phyloP scores from a whole-genome alignment of 345 rosid species.

The Salix koriyanagi region DNA sequence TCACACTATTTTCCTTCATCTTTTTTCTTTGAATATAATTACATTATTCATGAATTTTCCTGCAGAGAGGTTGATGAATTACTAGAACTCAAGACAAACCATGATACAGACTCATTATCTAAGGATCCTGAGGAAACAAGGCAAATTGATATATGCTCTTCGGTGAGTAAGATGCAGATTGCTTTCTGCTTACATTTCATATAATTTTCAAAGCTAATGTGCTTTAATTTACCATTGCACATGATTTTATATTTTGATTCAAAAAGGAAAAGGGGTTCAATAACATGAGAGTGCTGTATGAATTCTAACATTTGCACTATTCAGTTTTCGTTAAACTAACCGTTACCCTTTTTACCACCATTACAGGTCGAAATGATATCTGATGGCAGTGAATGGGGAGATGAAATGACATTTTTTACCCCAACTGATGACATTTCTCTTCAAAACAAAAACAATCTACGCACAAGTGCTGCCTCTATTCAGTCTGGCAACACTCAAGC shows the following conservation, averaged over 20 bases:
- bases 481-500: constrained; percentile 25
- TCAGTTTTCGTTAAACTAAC: too few relatives aligned
- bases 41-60: constrained; percentile 15
- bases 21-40: not conserved
- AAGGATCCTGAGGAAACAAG: constrained; percentile 40
- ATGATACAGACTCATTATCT: constrained; percentile 16
- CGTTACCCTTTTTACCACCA: not conserved
- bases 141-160: constrained; percentile 38
- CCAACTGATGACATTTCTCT: constrained; percentile 30
- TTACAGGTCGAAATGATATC: constrained; percentile 55
- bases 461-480: constrained; percentile 19
- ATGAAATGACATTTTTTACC: constrained; percentile 32
- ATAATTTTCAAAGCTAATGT: not conserved
- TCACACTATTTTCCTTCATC: not conserved
- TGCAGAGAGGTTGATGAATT: constrained; percentile 74
- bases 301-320: too few relatives aligned
- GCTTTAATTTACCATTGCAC: constrained; percentile 7
- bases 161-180: constrained; percentile 35
- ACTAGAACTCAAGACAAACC: constrained; percentile 43
- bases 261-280: constrained; percentile 3
- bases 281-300: not conserved
- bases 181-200: constrained; percentile 7
- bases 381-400: constrained; percentile 36
- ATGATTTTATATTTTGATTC: not conserved
- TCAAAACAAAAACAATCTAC: constrained; percentile 30